Conservation (phyloP, 2,329 filamentous ascomycete genomes). For the Ophiostoma montium region DNA sequence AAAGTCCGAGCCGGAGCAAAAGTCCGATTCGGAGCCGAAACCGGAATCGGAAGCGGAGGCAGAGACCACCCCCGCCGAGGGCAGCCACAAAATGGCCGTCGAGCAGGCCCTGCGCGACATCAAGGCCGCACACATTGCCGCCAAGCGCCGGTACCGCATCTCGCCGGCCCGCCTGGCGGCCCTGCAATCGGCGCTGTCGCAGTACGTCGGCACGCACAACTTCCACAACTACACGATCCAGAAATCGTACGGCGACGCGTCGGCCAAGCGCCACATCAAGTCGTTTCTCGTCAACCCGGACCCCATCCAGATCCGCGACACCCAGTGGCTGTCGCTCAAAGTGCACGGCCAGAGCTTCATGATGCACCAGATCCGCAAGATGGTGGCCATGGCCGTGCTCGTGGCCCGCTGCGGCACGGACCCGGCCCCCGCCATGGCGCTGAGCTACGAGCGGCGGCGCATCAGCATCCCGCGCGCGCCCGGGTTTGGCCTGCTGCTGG, state of each 20-base stretch:
- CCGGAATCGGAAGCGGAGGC: not conserved
- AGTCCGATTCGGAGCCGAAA: constrained; percentile 1
- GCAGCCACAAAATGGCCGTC: constrained; percentile 25
- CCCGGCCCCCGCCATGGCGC: constrained; percentile 50
- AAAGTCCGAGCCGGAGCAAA: not conserved
- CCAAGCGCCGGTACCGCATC: constrained; percentile 77
- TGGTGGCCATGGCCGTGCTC: constrained; percentile 86
- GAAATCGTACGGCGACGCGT: constrained; percentile 67
- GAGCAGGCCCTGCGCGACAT: constrained; percentile 56
- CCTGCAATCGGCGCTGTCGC: constrained; percentile 59
- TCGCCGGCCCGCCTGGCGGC: constrained; percentile 54
- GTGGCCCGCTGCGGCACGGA: constrained; percentile 75
- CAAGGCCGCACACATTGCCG: constrained; percentile 66
- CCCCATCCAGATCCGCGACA: constrained; percentile 76
- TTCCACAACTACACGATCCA: constrained; percentile 98
- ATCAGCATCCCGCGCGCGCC: constrained; percentile 92
- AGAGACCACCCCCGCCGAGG: not conserved
- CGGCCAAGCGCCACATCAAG: constrained; percentile 80
- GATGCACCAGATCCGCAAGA: constrained; percentile 99
- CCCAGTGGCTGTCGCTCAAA: constrained; percentile 89
- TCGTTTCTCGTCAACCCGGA: constrained; percentile 66
- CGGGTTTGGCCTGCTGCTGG: constrained; percentile 72
- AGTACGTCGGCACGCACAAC: constrained; percentile 74
- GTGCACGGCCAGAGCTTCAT: constrained; percentile 98
- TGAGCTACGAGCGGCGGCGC: constrained; percentile 57